Base-by-base conservation (phyloP, 306 rosid genomes). In the Castanea mollissima region DNA sequence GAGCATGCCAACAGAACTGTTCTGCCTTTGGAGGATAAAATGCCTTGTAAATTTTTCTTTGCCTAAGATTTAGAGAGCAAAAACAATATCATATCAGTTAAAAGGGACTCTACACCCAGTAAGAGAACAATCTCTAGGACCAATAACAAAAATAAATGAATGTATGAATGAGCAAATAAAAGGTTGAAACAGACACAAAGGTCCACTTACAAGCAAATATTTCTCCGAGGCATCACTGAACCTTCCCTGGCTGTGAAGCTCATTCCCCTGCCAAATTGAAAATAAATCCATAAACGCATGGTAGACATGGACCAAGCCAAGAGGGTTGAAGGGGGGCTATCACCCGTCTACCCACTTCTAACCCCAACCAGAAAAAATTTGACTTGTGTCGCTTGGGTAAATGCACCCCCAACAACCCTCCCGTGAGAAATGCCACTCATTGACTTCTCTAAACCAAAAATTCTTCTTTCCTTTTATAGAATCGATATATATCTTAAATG, bases 1-100 rank as follows among this genome's bases (percentile, higher is more conserved):
- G 99, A 93, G 87, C 98, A 90, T 12, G 99, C 99, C 92, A 86
- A 73, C 84, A 79, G 83, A 81, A 96, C 88, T 56, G 88, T 74
- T 81, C 81, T 90, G 83, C 97, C 93, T 87, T 89, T 88, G 38
- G 89, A 88, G 44, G 94, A 83, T 82, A 96, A 90, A 82, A 88
- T 78, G 23, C 85, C 90, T 78, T 78, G 85, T 57, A 91, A 84
- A 88, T 93, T 95, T 74, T 90, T 88, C 91, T 93, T 95, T 55
- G 99, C 98, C 99, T 95, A 78, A 18, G 80, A 85, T 64, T 74
- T 83, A 23, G 59, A 84, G 38, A 77, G 60, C 11, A 29, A 81
- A 80, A 80, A 76, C 62, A 77, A 83, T 15, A 34, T 23, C 27
- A 32, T 55, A 38, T 73, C 76, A 79, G 44, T 74, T 46, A 74